A percentile compares a stretch with the other conserved stretches of the same genome.
Evolutionary conservation across 768 basidiomycete genomes (phyloP).

Genomic region (Austroboletus festivus): DNA sequence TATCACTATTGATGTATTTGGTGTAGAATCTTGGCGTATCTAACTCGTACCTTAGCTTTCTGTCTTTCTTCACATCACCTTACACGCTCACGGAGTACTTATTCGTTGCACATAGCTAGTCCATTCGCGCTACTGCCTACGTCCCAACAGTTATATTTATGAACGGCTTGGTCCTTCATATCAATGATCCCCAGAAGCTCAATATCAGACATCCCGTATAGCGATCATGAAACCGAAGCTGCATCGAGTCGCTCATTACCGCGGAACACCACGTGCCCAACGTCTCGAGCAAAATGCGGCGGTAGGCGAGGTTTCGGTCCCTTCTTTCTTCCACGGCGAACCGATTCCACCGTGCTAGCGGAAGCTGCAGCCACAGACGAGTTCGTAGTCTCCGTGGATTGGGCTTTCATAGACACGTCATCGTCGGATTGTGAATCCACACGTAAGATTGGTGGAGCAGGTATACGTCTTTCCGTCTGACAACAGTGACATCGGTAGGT

Average conservation of each 20-base stretch:
- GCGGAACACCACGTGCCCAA: conserved; percentile 64
- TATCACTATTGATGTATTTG: conserved; percentile 15
- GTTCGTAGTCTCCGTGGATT: neutral
- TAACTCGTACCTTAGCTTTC: neutral
- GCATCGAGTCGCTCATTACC: conserved; percentile 50
- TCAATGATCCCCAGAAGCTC: too few species aligned
- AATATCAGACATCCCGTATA: too few species aligned
- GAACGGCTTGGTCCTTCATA: neutral
- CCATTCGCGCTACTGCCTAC: neutral
- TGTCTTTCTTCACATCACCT: conserved; percentile 1
- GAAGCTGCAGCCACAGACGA: neutral
- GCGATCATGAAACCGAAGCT: neutral
- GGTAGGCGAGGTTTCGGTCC: conserved; percentile 38
- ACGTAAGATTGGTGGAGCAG: conserved; percentile 51
- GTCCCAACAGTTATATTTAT: neutral
- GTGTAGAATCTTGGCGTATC: conserved; percentile 13
- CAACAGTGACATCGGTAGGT: conserved; percentile 61
- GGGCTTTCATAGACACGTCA: neutral
- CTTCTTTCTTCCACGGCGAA: conserved; percentile 17
- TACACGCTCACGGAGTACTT: neutral
- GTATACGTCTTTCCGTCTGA: conserved; percentile 57
- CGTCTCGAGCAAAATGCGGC: conserved; percentile 60
- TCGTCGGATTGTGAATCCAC: neutral
- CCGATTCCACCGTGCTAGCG: neutral
- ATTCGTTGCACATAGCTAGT: neutral